phyloP scores from a whole-genome alignment of 73 alveolate species.

The Uronychia binucleata region DNA sequence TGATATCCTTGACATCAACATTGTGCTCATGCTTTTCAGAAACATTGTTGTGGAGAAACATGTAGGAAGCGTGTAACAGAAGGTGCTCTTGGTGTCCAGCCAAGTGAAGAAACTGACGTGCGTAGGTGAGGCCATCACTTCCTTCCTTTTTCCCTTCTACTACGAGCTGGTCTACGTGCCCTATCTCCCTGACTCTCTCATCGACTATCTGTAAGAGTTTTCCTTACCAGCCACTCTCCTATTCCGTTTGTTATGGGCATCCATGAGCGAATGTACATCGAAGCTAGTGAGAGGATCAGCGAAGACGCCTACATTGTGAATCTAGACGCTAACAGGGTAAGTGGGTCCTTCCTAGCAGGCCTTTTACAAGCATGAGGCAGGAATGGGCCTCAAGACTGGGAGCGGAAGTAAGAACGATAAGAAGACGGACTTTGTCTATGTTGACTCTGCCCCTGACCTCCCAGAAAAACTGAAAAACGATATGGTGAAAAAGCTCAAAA shows the following conservation, averaged over 20 bases:
- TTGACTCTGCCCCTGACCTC: slow-evolving; percentile 41
- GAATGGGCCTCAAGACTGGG: no score
- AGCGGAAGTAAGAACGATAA: no score
- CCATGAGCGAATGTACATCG: slow-evolving; percentile 9
- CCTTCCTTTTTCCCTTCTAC: slow-evolving; percentile 43
- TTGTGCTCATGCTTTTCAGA: slow-evolving; percentile 21
- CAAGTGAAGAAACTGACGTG: slow-evolving; percentile 10
- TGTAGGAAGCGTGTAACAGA: background rate
- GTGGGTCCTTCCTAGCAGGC: no score
- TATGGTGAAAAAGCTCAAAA: slow-evolving; percentile 4
- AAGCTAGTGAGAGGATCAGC: slow-evolving; percentile 39
- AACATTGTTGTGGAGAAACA: slow-evolving; percentile 21
- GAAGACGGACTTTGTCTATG: background rate
- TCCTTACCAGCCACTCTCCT: slow-evolving; percentile 8
- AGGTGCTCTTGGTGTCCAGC: slow-evolving; percentile 25
- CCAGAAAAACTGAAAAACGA: slow-evolving; percentile 14
- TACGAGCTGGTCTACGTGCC: slow-evolving; percentile 52
- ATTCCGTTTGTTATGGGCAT: slow-evolving; percentile 52
- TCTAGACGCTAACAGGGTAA: slow-evolving; percentile 24
- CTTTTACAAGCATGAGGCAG: background rate
- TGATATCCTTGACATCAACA: slow-evolving; percentile 27
- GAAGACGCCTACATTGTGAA: slow-evolving; percentile 46
- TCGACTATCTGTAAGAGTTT: slow-evolving; percentile 29
- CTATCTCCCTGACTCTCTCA: slow-evolving; percentile 48
- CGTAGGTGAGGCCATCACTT: slow-evolving; percentile 53